Evolutionary conservation across 176 grass and related monocot species (phyloP), one percentile per base, ranked within the genome.

Genomic region (Triticum turgidum): DNA sequence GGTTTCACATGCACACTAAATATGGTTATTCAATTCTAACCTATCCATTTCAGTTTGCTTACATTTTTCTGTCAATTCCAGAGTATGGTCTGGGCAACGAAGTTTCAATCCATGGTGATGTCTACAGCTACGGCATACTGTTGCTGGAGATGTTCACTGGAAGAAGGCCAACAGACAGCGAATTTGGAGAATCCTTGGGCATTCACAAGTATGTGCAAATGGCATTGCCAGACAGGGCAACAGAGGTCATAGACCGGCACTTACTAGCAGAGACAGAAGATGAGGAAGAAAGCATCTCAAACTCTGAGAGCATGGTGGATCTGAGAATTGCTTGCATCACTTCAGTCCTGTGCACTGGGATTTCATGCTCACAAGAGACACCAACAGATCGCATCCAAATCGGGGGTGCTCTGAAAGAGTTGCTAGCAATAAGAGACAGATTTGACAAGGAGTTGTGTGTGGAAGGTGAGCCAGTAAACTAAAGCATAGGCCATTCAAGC

Each of bases 111-210:
- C 52, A 76, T 35, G 82, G 70, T 29, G 82, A 76, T 77, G 58
- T 65, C 22, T 85, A 68, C 32, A 85, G 83, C 65, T 77, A 77
- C 65, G 83, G 83, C 21, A 65, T 77, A 39, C 38, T 85, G 41
- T 22, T 77, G 37, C 38, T 77, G 15, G 83, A 85, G 72, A 77
- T 85, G 72, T 51, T 85, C 47, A 85, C 38, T 35, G 73, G 83
- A 66, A 24, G 18, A 77, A 77, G 83, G 49, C 83, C 83, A 41
- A 85, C 83, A 52, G 22, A 82, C 13, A 18, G 12, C 25, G 1
- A 20, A 76, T 76, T 51, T 2, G 44, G 73, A 30, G 73, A 76
- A 76, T 13, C 22, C 1, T 24, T 76, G 2, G 73, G 73, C 3
- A 24, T 76, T 76, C 73, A 22, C 73, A 51, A 10, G 42, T 52